phyloP scores from a whole-genome alignment of 73 alveolate genomes.

The Paramecium primaurelia region DNA sequence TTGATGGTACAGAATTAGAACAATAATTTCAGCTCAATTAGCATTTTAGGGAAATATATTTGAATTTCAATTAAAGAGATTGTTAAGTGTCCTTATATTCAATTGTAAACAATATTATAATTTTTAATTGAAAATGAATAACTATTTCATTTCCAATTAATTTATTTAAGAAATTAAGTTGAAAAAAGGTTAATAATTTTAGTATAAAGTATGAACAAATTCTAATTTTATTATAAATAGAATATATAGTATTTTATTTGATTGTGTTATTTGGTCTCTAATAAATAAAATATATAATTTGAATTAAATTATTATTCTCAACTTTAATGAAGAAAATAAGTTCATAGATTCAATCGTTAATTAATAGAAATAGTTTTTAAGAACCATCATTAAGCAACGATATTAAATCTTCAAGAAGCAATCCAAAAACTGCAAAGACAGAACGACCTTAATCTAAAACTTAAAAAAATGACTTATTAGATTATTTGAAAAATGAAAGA shows the following conservation, averaged over 20 bases:
- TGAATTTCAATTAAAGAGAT: too few species aligned
- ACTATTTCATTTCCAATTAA: not conserved
- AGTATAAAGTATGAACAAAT: not conserved
- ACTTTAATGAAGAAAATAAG: not conserved
- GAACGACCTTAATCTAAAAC: constrained; percentile 40
- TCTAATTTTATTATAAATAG: not conserved
- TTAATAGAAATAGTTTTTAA: not conserved
- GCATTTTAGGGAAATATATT: too few species aligned
- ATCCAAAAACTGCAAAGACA: constrained; percentile 17
- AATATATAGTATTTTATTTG: not conserved
- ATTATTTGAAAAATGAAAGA: constrained; percentile 26
- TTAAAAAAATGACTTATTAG: not conserved
- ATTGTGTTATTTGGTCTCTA: not conserved
- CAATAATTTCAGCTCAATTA: too few species aligned
- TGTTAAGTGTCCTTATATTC: too few species aligned
- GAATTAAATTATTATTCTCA: not conserved
- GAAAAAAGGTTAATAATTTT: too few species aligned
- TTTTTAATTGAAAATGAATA: not conserved
- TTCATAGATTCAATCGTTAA: not conserved
- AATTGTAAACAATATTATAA: not conserved
- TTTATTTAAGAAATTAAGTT: not conserved
- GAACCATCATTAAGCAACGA: not conserved
- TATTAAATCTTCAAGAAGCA: not conserved
- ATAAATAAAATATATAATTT: not conserved
- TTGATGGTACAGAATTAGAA: too few species aligned